Evolutionary conservation across 768 basidiomycete genomes (phyloP), one percentile per base, ranked within the genome.

Genomic region (Solioccasus polychromus): DNA sequence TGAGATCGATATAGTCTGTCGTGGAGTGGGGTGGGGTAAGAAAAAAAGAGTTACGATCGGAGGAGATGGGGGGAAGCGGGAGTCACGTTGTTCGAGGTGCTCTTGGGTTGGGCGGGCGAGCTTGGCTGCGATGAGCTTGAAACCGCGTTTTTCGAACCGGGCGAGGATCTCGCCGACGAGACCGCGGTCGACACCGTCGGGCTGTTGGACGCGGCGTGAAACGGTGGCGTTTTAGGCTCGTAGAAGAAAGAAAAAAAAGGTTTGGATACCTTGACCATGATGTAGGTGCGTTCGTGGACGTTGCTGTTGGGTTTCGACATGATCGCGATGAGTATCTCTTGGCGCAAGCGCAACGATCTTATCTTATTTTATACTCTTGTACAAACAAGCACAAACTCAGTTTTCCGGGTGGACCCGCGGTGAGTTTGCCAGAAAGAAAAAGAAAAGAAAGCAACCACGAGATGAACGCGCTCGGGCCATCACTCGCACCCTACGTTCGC

Each of bases 101-200:
- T 78, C 79, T 50, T 77, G 71, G 55, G 84, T 77, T 34, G 96
- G 77, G 36, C 85, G 82, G 51, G 83, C 83, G 65, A 97, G 77
- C 77, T 99, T 97, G 66, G 97, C 76, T 48, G 95, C 95, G 64
- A 87, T 76, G 67, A 98, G 86, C 79, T 97, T 96, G 85, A 83
- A 99, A 57, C 96, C 96, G 57, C 95, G 92, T 76, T 88, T 83
- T 82, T 99, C 96, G 72, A 99, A 98, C 60, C 95, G 82, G 64
- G 78, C 61, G 71, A 95, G 90, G 82, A 98, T 97, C 75, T 92
- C 85, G 67, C 92, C 95, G 68, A 94, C 77, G 71, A 97, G 88
- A 57, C 78, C 84, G 61, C 96, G 89, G 74, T 97, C 92, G 75
- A 99, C 96, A 69, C 95, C 96, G 73, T 99, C 96, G 61, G 96